Evolutionary conservation across 257 asterid genomes (phyloP).

Genomic region (Capsicum pubescens): DNA sequence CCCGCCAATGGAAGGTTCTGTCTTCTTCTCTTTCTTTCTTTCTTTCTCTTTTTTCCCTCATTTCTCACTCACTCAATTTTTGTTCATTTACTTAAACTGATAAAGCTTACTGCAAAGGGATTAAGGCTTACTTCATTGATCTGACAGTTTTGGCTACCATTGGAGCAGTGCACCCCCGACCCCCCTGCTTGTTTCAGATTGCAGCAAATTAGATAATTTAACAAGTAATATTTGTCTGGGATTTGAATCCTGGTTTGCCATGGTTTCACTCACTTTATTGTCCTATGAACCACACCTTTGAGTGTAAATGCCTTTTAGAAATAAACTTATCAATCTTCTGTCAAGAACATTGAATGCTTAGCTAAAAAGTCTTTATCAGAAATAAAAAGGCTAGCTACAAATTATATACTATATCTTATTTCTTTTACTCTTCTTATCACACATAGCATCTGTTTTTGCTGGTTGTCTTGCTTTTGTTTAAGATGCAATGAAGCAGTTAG

Average conservation of each 20-base stretch:
- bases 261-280: not conserved
- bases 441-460: not conserved
- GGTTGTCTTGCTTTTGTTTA: not conserved
- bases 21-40: not conserved
- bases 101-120: not conserved
- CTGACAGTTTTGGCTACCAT: not conserved
- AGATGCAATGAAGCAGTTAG: constrained; percentile 8
- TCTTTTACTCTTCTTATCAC: not conserved
- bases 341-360: not conserved
- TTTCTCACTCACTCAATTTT: not conserved
- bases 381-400: not conserved
- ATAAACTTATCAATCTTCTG: not conserved
- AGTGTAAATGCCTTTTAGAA: not conserved
- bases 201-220: not conserved
- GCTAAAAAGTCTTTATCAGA: not conserved
- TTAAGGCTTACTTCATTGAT: not conserved
- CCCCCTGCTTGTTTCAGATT: not conserved
- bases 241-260: not conserved
- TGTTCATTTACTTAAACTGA: not conserved
- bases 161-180: not conserved
- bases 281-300: not conserved
- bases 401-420: not conserved
- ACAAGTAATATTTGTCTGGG: not conserved
- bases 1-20: constrained; percentile 97
- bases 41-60: not conserved